phyloP scores from a whole-genome alignment of 306 rosid genomes.

The Trifolium pratense region DNA sequence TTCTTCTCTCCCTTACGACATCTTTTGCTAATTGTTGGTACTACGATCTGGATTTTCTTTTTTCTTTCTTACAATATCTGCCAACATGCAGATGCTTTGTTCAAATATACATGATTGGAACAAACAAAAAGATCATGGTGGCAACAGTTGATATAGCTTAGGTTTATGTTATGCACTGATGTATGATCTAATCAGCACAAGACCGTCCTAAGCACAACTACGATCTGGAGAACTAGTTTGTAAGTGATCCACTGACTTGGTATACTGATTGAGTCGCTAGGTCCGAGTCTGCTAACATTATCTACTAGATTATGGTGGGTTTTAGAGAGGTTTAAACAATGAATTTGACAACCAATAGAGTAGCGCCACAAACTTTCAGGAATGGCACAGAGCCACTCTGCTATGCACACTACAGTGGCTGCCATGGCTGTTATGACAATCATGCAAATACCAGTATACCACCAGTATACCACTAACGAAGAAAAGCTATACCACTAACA shows the following conservation, averaged over 20 bases:
- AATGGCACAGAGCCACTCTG: not conserved
- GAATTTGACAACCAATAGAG: slow-evolving; percentile 16
- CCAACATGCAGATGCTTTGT: slow-evolving; percentile 28
- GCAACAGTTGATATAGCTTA: slow-evolving; percentile 65
- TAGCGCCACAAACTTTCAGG: slow-evolving; percentile 4
- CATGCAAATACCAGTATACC: slow-evolving; percentile 7
- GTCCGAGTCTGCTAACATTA: not conserved
- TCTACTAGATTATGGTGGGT: not conserved
- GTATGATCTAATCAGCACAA: slow-evolving; percentile 52
- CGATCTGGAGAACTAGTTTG: too few species aligned
- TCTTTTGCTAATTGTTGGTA: too few species aligned
- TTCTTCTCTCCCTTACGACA: too few species aligned
- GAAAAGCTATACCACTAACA: not conserved
- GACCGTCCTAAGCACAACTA: slow-evolving; percentile 76
- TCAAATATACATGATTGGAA: slow-evolving; percentile 22
- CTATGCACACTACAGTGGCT: not conserved
- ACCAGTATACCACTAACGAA: too few species aligned
- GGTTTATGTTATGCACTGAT: slow-evolving; percentile 64
- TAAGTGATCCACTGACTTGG: not conserved
- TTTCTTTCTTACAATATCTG: slow-evolving; percentile 37
- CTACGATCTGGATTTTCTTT: too few species aligned
- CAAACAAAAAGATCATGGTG: slow-evolving; percentile 19
- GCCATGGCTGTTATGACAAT: slow-evolving; percentile 4
- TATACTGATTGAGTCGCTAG: not conserved
- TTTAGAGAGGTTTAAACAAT: not conserved